A percentile compares a stretch with the other conserved stretches of the same genome.
Conservation (phyloP, 2,329 filamentous ascomycete species). For the Karstenula rhodostoma region DNA sequence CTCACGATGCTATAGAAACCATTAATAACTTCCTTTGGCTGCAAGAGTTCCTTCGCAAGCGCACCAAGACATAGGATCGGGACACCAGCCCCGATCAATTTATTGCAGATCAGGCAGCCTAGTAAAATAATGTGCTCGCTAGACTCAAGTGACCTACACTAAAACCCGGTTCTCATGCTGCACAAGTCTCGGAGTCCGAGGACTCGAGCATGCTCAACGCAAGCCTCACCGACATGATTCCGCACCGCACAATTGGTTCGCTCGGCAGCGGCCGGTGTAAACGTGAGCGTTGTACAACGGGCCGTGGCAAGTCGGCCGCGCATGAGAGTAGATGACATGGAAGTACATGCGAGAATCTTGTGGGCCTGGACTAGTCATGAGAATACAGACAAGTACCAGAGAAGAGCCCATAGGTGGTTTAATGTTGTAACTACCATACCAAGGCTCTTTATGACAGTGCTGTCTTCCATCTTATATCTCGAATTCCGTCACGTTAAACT, state of each 20-base stretch:
- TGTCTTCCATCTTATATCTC: neutral
- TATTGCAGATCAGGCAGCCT: neutral
- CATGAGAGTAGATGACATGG: no score
- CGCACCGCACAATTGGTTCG: no score
- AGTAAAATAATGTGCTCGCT: neutral
- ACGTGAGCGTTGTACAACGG: no score
- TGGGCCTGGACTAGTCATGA: neutral
- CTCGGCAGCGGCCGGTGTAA: no score
- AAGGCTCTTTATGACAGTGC: neutral
- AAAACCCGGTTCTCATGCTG: no score
- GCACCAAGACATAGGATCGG: slow-evolving; percentile 1
- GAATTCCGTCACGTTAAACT: no score
- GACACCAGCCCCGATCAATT: neutral
- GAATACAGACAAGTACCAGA: neutral
- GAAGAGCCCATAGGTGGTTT: neutral
- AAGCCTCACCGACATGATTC: no score
- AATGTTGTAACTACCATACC: neutral
- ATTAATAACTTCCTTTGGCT: slow-evolving; percentile 10
- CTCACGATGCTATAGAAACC: neutral
- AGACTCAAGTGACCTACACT: no score
- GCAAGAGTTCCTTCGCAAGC: slow-evolving; percentile 6
- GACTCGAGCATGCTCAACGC: no score
- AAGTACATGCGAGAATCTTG: no score
- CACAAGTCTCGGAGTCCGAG: no score
- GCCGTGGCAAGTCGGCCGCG: no score